A percentile compares a stretch with the other conserved stretches of the same genome.
Conservation (phyloP, 2,329 filamentous ascomycete species). For the Boeremia exigua region DNA sequence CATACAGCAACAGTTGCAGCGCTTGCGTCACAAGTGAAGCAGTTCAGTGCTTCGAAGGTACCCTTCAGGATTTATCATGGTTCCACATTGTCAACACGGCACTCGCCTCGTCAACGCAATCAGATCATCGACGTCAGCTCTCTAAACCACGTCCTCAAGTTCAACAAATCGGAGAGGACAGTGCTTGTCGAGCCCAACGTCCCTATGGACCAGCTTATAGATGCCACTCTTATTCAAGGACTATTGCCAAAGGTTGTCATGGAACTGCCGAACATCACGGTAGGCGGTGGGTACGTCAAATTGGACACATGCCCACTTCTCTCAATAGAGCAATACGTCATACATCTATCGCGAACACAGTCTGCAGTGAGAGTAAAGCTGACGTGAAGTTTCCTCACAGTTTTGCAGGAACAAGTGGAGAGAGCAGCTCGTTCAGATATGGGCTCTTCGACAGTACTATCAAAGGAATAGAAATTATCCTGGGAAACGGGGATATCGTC, state of each 20-base stretch:
- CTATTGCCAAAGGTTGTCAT: constrained; percentile 71
- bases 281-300: constrained; percentile 60
- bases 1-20: constrained; percentile 33
- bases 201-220: constrained; percentile 68
- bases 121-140: constrained; percentile 57
- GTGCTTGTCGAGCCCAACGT: constrained; percentile 71
- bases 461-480: constrained; percentile 67
- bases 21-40: constrained; percentile 46
- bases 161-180: constrained; percentile 52
- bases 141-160: constrained; percentile 55
- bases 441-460: constrained; percentile 71
- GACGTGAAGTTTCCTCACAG: constrained; percentile 5
- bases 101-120: constrained; percentile 49
- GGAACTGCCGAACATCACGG: constrained; percentile 74
- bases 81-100: constrained; percentile 61
- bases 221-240: constrained; percentile 61
- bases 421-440: constrained; percentile 70
- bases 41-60: constrained; percentile 53
- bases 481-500: constrained; percentile 63
- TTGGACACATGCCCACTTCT: not conserved
- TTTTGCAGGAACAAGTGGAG: constrained; percentile 70
- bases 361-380: not conserved
- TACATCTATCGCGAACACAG: not conserved
- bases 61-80: constrained; percentile 65
- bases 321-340: not conserved